phyloP scores from a whole-genome alignment of 2,329 filamentous ascomycete genomes.

The Hortaea werneckii region DNA sequence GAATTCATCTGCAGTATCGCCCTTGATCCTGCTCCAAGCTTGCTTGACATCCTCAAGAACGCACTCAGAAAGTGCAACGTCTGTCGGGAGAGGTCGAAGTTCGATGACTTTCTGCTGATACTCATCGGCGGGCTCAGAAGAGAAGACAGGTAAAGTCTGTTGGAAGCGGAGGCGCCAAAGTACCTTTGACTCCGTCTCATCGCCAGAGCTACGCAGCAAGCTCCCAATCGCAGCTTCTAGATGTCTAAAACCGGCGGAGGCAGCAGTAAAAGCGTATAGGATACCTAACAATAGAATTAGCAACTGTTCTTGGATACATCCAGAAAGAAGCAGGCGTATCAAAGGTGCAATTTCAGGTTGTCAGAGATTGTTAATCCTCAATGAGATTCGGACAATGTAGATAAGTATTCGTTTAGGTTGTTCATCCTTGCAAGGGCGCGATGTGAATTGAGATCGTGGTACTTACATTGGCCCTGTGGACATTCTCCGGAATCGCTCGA shows the following conservation, averaged over 20 bases:
- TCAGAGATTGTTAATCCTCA: slow-evolving; percentile 85
- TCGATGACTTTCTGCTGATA: slow-evolving; percentile 24
- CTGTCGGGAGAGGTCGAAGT: slow-evolving; percentile 46
- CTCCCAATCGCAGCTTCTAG: slow-evolving; percentile 33
- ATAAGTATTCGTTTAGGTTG: slow-evolving; percentile 83
- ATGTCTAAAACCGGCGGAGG: slow-evolving; percentile 24
- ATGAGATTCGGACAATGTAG: slow-evolving; percentile 98
- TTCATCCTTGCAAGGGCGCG: slow-evolving; percentile 65
- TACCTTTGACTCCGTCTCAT: slow-evolving; percentile 27
- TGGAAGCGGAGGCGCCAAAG: slow-evolving; percentile 47
- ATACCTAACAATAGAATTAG: slow-evolving; percentile 38
- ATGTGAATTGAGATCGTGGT: slow-evolving; percentile 2
- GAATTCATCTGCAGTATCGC: slow-evolving; percentile 49
- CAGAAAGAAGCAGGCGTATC: background rate
- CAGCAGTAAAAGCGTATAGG: slow-evolving; percentile 44
- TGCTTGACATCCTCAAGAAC: slow-evolving; percentile 56
- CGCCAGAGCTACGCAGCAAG: slow-evolving; percentile 32
- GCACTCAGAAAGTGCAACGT: slow-evolving; percentile 65
- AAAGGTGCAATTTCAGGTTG: slow-evolving; percentile 58
- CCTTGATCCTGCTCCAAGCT: slow-evolving; percentile 58
- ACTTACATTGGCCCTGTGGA: slow-evolving; percentile 81
- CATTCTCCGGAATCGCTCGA: slow-evolving; percentile 91
- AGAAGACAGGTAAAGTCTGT: slow-evolving; percentile 25
- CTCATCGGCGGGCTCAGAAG: background rate
- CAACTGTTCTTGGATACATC: background rate